Conservation (phyloP, 2,329 filamentous ascomycete species). For the Hypoxylon sp. region DNA sequence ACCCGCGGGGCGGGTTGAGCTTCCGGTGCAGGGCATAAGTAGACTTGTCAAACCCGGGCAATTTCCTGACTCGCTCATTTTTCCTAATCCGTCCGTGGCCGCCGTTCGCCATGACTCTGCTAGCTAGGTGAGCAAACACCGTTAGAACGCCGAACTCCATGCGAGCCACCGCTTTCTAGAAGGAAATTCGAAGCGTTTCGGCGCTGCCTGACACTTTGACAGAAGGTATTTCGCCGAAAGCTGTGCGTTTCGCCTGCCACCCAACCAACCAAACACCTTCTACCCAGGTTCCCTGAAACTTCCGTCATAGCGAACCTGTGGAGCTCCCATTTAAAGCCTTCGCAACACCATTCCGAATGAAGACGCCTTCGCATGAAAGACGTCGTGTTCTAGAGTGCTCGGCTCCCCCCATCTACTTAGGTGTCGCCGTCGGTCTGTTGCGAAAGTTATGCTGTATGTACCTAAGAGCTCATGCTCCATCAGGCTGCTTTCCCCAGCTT, state of each 20-base stretch:
- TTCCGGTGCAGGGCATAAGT: slow-evolving; percentile 35
- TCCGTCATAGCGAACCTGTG: slow-evolving; percentile 38
- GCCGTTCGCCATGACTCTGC: slow-evolving; percentile 28
- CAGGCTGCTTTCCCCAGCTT: slow-evolving; percentile 12
- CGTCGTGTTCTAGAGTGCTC: slow-evolving; percentile 20
- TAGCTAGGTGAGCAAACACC: slow-evolving; percentile 8
- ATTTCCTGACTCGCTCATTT: slow-evolving; percentile 31
- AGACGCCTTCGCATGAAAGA: slow-evolving; percentile 34
- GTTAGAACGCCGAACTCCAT: slow-evolving; percentile 16
- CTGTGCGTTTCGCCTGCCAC: slow-evolving; percentile 23
- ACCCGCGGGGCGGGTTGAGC: slow-evolving; percentile 39
- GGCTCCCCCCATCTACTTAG: background rate
- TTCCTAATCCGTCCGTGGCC: slow-evolving; percentile 33
- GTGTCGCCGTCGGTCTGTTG: slow-evolving; percentile 1
- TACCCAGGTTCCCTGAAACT: slow-evolving; percentile 30
- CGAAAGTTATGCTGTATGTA: slow-evolving; percentile 29
- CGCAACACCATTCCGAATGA: slow-evolving; percentile 31
- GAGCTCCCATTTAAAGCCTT: slow-evolving; percentile 27
- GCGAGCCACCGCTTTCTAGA: slow-evolving; percentile 34
- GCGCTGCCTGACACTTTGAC: slow-evolving; percentile 14
- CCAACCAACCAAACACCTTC: slow-evolving; percentile 10
- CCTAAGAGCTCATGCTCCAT: slow-evolving; percentile 6
- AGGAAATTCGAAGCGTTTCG: slow-evolving; percentile 37
- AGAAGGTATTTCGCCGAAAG: slow-evolving; percentile 38
- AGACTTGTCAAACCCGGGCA: slow-evolving; percentile 24